Conservation (phyloP, 176 grass and related monocot genomes). For the Carex cristatella region DNA sequence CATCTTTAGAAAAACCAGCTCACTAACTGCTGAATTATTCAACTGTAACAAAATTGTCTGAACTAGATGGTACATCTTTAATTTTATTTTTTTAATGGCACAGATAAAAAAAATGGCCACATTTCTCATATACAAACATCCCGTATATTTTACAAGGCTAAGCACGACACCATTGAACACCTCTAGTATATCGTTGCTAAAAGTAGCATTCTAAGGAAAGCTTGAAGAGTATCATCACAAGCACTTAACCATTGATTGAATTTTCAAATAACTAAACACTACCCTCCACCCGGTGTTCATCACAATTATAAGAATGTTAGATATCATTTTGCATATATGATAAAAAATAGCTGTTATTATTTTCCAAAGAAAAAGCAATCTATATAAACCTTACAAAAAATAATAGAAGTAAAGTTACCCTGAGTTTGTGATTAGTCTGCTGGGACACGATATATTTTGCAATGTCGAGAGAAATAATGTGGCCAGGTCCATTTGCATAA, state of each 20-base stretch:
- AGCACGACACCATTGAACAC: not conserved
- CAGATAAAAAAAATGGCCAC: no score
- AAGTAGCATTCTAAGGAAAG: not conserved
- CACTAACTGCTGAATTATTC: no score
- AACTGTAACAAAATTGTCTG: no score
- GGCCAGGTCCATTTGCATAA: slow-evolving; percentile 89
- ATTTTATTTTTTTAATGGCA: no score
- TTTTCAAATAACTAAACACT: not conserved
- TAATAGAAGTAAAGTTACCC: slow-evolving; percentile 29
- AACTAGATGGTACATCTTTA: no score
- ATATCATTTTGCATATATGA: not conserved
- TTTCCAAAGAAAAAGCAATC: not conserved
- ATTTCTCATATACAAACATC: not conserved
- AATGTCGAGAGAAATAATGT: slow-evolving; percentile 57
- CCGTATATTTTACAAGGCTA: not conserved
- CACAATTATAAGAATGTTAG: not conserved
- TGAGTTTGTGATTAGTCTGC: slow-evolving; percentile 46
- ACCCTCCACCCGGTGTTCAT: not conserved
- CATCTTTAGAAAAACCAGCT: no score
- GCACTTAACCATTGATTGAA: not conserved
- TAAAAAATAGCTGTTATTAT: not conserved
- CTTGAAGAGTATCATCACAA: not conserved
- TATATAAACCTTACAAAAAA: not conserved
- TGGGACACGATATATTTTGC: slow-evolving; percentile 44
- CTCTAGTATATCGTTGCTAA: not conserved